Conservation (phyloP, 208 protist genomes). For the Dictyostelium gargantuum region DNA sequence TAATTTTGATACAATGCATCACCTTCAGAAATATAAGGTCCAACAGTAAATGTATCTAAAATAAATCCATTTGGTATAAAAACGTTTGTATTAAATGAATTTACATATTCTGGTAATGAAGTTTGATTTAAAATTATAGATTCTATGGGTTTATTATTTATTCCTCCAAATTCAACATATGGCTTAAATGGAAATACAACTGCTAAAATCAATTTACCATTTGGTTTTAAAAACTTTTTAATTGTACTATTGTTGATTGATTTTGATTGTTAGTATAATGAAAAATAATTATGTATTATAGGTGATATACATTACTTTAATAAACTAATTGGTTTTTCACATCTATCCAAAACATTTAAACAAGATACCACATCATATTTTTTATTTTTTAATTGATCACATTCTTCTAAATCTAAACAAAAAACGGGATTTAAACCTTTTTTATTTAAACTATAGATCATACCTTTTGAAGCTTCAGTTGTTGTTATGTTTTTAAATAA, state of each 20-base stretch:
- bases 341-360: slow-evolving; percentile 59
- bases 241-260: background rate
- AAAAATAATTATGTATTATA: background rate
- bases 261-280: too few relatives aligned
- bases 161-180: slow-evolving; percentile 62
- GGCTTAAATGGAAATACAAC: slow-evolving; percentile 46
- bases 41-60: slow-evolving; percentile 2
- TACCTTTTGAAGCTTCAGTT: slow-evolving; percentile 55
- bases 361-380: background rate
- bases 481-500: background rate
- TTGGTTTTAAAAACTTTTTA: slow-evolving; percentile 23
- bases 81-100: slow-evolving; percentile 14
- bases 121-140: slow-evolving; percentile 11
- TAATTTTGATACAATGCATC: slow-evolving; percentile 48
- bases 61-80: slow-evolving; percentile 11
- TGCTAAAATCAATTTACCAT: slow-evolving; percentile 21
- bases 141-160: slow-evolving; percentile 36
- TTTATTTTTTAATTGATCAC: background rate
- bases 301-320: background rate
- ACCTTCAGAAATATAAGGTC: slow-evolving; percentile 55
- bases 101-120: background rate
- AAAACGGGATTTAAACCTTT: background rate
- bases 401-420: slow-evolving; percentile 41
- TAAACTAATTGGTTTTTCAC: slow-evolving; percentile 34
- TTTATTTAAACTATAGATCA: slow-evolving; percentile 50